phyloP scores from a whole-genome alignment of 768 basidiomycete species.

The Pleurotus ostreatus region DNA sequence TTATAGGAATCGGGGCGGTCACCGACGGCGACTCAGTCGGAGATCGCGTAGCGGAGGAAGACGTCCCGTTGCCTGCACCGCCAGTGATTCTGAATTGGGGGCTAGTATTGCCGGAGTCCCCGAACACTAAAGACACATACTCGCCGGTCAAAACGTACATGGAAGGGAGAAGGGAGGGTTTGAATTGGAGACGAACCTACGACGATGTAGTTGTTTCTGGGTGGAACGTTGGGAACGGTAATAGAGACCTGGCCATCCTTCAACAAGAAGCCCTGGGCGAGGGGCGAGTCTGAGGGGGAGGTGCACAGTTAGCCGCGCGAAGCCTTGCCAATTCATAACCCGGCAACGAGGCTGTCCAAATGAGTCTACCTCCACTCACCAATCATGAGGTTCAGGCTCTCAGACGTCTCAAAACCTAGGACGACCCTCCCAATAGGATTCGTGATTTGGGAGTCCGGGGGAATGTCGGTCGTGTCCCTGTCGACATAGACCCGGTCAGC shows the following conservation, averaged over 20 bases:
- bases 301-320: conserved; percentile 8
- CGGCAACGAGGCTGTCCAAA: neutral
- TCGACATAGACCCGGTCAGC: neutral
- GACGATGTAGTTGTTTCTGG: conserved; percentile 51
- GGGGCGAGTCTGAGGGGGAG: conserved; percentile 42
- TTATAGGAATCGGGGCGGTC: conserved; percentile 27
- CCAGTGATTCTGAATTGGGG: conserved; percentile 55
- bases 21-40: conserved; percentile 14
- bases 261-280: conserved; percentile 54
- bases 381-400: conserved; percentile 50
- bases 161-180: neutral
- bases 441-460: conserved; percentile 40
- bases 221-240: conserved; percentile 45
- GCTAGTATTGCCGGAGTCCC: conserved; percentile 64
- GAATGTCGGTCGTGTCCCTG: conserved; percentile 50
- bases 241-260: conserved; percentile 43
- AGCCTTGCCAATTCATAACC: neutral
- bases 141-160: neutral
- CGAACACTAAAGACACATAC: conserved; percentile 42
- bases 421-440: conserved; percentile 46
- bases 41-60: conserved; percentile 14
- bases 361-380: conserved; percentile 29
- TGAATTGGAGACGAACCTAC: conserved; percentile 47
- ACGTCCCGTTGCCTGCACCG: conserved; percentile 31
- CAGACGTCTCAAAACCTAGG: conserved; percentile 43